Percentiles rank a stretch among this genome's conserved stretches.
These are phyloP conservation scores for Eucalyptus leucophloia DNA, from an alignment of 345 rosid genomes.

Conservation along the genomic window DNA sequence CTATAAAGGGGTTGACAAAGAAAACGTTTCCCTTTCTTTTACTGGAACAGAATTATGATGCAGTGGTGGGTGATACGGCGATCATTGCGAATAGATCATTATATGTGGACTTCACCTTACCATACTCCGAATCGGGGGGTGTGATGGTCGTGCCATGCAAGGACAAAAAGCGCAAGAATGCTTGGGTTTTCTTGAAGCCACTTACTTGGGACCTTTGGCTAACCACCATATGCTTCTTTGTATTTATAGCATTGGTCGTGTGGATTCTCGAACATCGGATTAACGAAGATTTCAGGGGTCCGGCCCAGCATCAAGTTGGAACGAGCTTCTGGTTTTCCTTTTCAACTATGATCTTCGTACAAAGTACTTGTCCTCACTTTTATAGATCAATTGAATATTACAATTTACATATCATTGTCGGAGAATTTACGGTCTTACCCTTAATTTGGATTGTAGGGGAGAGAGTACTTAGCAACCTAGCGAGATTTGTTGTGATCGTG, in stretches of 20 bases:
- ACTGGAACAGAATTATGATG: neutral
- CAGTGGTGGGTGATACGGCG: neutral
- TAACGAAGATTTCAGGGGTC: neutral
- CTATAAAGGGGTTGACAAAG: neutral
- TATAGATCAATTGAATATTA: neutral
- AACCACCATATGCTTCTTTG: neutral
- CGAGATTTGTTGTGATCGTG: neutral
- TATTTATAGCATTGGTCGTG: neutral
- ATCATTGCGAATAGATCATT: neutral
- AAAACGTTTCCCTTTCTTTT: neutral
- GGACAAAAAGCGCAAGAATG: neutral
- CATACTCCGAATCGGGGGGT: neutral
- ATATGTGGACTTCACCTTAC: neutral
- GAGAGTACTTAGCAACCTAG: neutral
- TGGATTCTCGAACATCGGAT: neutral
- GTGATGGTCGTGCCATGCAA: neutral
- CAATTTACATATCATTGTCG: neutral
- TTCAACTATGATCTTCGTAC: neutral
- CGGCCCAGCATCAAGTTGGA: neutral
- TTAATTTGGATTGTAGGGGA: neutral
- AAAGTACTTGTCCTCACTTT: neutral
- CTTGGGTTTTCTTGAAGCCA: neutral
- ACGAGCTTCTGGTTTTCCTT: neutral
- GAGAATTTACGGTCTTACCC: neutral
- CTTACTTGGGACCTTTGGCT: neutral